Percentiles rank a stretch among this genome's conserved stretches.
phyloP scores from a whole-genome alignment of 371 early-diverging fungal genomes.

The Lichtheimia ornata region DNA sequence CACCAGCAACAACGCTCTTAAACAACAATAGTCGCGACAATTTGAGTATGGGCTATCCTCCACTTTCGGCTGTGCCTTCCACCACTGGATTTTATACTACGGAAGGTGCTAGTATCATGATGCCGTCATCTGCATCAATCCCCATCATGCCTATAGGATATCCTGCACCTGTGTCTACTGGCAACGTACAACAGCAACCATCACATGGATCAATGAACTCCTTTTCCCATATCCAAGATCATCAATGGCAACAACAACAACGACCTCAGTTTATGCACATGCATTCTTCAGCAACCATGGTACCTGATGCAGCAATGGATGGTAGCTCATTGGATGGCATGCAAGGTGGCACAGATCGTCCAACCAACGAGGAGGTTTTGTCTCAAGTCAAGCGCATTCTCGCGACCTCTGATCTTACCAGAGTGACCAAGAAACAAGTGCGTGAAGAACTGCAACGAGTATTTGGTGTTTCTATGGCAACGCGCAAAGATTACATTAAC shows the following conservation, averaged over 20 bases:
- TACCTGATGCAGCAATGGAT: no score
- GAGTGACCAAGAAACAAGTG: slow-evolving; percentile 81
- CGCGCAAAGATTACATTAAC: slow-evolving; percentile 57
- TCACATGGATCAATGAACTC: no score
- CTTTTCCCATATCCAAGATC: no score
- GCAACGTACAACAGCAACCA: no score
- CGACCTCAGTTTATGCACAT: no score
- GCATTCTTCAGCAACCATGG: no score
- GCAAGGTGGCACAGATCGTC: slow-evolving; percentile 14
- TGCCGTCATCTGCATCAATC: slow-evolving; percentile 26
- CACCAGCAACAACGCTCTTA: background rate
- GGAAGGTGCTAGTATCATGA: slow-evolving; percentile 6
- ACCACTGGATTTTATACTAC: background rate
- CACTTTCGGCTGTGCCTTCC: slow-evolving; percentile 21
- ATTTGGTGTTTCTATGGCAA: slow-evolving; percentile 47
- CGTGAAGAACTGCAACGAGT: slow-evolving; percentile 40
- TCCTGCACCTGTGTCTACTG: no score
- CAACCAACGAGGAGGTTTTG: slow-evolving; percentile 76
- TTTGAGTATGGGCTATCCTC: slow-evolving; percentile 19
- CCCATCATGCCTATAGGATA: slow-evolving; percentile 17
- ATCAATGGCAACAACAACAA: no score
- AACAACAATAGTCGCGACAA: background rate
- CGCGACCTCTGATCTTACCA: slow-evolving; percentile 72
- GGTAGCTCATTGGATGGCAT: slow-evolving; percentile 26
- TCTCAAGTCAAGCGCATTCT: slow-evolving; percentile 76